These are phyloP conservation scores for Diaporthe longicolla DNA, from an alignment of 2,329 filamentous ascomycete genomes.

Conservation along the genomic window DNA sequence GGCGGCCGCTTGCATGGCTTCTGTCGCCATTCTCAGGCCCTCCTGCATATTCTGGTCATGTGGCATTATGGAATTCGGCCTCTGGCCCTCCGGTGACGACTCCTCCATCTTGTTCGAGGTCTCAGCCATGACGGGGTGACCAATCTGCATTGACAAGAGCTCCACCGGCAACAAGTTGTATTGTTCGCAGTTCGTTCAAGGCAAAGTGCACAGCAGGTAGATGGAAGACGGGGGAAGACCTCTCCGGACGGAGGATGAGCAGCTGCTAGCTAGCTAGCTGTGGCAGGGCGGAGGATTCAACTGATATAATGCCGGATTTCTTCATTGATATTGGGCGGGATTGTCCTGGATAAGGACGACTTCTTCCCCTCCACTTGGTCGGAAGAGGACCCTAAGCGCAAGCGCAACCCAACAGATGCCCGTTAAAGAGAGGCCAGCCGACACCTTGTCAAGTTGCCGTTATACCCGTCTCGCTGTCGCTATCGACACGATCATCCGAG, in stretches of 20 bases:
- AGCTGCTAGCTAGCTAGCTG: background rate
- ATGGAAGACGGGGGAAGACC: background rate
- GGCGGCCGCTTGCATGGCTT: slow-evolving; percentile 51
- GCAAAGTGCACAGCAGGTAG: no score
- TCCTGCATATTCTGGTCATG: slow-evolving; percentile 40
- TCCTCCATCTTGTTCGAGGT: slow-evolving; percentile 4
- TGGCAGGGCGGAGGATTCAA: background rate
- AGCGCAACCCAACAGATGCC: background rate
- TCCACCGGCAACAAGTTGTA: no score
- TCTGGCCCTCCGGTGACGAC: background rate
- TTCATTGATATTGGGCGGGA: background rate
- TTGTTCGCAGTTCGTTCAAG: background rate
- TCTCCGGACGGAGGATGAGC: background rate
- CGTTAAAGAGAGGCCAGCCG: background rate
- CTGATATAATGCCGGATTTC: background rate
- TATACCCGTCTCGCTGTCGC: background rate
- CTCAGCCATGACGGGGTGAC: background rate
- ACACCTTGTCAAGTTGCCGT: background rate
- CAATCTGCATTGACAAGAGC: background rate
- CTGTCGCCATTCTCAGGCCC: slow-evolving; percentile 47
- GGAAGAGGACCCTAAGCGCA: background rate
- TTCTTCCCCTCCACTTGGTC: background rate
- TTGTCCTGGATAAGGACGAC: no score
- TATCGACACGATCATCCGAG: background rate
- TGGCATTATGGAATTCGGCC: slow-evolving; percentile 22